phyloP scores from a whole-genome alignment of 257 asterid genomes.

The Solanum corneliomulleri region DNA sequence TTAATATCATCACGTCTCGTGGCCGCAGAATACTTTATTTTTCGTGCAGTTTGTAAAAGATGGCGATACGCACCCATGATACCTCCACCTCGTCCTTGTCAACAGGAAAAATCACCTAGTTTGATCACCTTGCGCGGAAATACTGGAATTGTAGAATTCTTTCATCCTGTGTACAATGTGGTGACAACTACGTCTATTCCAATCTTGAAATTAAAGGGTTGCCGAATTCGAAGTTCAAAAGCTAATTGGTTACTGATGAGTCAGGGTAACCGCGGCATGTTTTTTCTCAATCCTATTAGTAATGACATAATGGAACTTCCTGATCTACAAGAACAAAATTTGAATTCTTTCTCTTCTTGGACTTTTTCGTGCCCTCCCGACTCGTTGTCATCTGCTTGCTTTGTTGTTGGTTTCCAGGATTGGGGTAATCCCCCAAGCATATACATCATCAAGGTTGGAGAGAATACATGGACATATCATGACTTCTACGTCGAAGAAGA shows the following conservation, averaged over 20 bases:
- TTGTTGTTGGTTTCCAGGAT: neutral
- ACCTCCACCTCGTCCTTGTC: too few species aligned
- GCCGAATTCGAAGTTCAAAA: neutral
- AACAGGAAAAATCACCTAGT: too few species aligned
- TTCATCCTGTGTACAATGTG: neutral
- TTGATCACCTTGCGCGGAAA: too few species aligned
- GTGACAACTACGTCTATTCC: neutral
- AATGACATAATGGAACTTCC: neutral
- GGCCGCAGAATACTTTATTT: neutral
- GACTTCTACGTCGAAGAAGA: too few species aligned
- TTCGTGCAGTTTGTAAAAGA: neutral
- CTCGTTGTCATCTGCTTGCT: neutral
- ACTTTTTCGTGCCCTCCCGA: neutral
- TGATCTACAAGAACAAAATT: neutral
- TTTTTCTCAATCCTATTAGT: neutral
- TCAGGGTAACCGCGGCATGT: neutral
- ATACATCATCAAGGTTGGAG: neutral
- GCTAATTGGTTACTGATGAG: neutral
- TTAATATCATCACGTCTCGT: too few species aligned
- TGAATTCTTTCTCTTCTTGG: neutral
- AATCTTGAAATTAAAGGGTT: neutral
- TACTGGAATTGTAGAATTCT: neutral
- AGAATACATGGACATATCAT: neutral
- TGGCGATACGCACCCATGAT: too few species aligned
- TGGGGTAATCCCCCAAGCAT: neutral